Evolutionary conservation across 768 basidiomycete species (phyloP).

Genomic region (Cantharellus cinnabarinus): DNA sequence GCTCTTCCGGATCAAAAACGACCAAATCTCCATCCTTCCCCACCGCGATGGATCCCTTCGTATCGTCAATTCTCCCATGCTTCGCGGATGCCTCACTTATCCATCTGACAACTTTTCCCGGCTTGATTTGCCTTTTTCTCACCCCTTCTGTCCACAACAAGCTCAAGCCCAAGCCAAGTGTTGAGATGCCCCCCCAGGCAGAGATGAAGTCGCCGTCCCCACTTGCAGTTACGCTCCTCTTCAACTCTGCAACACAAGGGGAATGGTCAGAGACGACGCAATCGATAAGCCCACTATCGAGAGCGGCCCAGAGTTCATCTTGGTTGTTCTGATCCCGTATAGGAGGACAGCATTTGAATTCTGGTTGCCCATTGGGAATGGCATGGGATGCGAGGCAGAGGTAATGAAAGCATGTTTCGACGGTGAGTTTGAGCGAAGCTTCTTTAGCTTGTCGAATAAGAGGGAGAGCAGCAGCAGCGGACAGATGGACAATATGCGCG

Average conservation of each 20-base stretch:
- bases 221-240: slow-evolving; percentile 29
- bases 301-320: slow-evolving; percentile 58
- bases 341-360: slow-evolving; percentile 95
- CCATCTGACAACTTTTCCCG: slow-evolving; percentile 57
- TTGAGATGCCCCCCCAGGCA: slow-evolving; percentile 91
- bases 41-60: slow-evolving; percentile 51
- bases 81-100: slow-evolving; percentile 48
- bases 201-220: slow-evolving; percentile 56
- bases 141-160: slow-evolving; percentile 70
- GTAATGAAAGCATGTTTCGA: slow-evolving; percentile 98
- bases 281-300: slow-evolving; percentile 69
- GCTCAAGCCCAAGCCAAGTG: slow-evolving; percentile 75
- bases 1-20: slow-evolving; percentile 47
- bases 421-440: slow-evolving; percentile 47
- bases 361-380: slow-evolving; percentile 55
- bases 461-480: slow-evolving; percentile 65
- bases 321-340: slow-evolving; percentile 58
- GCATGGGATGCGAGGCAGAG: slow-evolving; percentile 52
- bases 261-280: slow-evolving; percentile 93
- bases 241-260: slow-evolving; percentile 68
- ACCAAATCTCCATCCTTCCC: slow-evolving; percentile 78
- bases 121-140: slow-evolving; percentile 27
- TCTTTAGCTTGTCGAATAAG: slow-evolving; percentile 47
- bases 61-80: slow-evolving; percentile 48
- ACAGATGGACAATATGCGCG: slow-evolving; percentile 91